Percentiles rank a stretch among this genome's conserved stretches.
These are phyloP conservation scores for Russula abietina DNA, from an alignment of 768 basidiomycete species.

Conservation along the genomic window DNA sequence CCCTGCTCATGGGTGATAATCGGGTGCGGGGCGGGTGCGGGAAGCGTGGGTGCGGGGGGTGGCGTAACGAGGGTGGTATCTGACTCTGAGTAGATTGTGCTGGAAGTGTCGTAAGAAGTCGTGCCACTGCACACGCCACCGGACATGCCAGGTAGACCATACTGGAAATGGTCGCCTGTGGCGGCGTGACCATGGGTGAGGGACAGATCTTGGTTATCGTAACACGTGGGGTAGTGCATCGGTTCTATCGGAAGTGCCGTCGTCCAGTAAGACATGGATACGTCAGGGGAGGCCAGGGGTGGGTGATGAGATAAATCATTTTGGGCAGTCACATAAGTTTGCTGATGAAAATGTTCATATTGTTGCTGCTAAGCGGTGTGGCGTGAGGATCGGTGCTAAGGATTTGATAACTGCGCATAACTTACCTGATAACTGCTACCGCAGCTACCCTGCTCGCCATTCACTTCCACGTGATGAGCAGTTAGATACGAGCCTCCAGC, in stretches of 20 bases:
- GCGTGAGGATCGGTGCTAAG: neutral
- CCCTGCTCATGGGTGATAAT: slow-evolving; percentile 14
- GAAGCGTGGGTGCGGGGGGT: neutral
- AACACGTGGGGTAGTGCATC: neutral
- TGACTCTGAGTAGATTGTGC: neutral
- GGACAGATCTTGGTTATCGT: neutral
- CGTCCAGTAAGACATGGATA: slow-evolving; percentile 6
- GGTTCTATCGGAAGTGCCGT: neutral
- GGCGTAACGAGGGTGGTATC: neutral
- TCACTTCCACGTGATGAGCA: slow-evolving; percentile 11
- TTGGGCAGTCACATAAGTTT: neutral
- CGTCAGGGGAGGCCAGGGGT: neutral
- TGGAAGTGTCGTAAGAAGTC: slow-evolving; percentile 8
- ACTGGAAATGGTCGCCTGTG: neutral
- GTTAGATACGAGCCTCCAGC: slow-evolving; percentile 1
- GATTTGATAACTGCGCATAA: neutral
- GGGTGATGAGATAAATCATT: neutral
- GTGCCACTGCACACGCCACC: slow-evolving; percentile 1
- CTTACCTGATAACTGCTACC: slow-evolving; percentile 7
- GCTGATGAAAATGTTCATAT: neutral
- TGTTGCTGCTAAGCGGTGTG: neutral
- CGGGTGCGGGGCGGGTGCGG: neutral
- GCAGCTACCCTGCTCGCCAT: neutral
- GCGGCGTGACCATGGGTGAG: neutral
- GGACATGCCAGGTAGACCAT: neutral